Evolutionary conservation across 73 alveolate species (phyloP).

Genomic region (Symbiodinium pilosum): DNA sequence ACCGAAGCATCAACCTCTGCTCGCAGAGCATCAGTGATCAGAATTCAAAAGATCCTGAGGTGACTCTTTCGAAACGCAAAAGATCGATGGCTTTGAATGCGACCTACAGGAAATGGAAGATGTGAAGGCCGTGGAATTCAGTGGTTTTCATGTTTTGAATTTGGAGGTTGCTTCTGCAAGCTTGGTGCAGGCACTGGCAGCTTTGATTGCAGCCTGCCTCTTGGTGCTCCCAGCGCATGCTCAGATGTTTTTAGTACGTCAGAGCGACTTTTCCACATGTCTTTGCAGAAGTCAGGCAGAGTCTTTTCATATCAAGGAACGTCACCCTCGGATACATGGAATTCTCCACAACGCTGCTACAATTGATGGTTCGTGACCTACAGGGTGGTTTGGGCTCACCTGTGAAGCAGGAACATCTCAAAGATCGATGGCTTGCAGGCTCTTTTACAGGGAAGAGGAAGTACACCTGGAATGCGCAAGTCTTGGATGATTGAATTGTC

Average conservation of each 20-base stretch:
- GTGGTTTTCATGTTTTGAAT: not conserved
- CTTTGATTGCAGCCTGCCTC: constrained; percentile 21
- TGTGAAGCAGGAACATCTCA: not conserved
- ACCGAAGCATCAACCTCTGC: not conserved
- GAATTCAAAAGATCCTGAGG: constrained; percentile 6
- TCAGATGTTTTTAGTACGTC: too few species aligned
- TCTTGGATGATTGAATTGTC: not conserved
- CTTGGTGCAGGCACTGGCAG: not conserved
- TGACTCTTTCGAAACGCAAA: constrained; percentile 22
- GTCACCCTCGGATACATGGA: constrained; percentile 66
- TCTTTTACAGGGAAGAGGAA: constrained; percentile 40
- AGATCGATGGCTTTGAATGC: constrained; percentile 42
- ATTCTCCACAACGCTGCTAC: constrained; percentile 87
- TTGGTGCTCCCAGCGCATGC: constrained; percentile 2
- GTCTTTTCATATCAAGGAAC: constrained; percentile 34
- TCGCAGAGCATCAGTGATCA: too few species aligned
- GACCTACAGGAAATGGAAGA: constrained; percentile 43
- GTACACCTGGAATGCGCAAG: constrained; percentile 28
- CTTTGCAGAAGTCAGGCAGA: too few species aligned
- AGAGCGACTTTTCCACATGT: not conserved
- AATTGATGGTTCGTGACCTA: constrained; percentile 46
- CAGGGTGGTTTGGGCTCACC: not conserved
- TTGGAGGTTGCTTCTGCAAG: not conserved
- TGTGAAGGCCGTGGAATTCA: not conserved
- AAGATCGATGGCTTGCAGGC: constrained; percentile 1